These are phyloP conservation scores for Ceratobasidium sp. DNA, from an alignment of 1,284 basidiomycete species.

Conservation along the genomic window DNA sequence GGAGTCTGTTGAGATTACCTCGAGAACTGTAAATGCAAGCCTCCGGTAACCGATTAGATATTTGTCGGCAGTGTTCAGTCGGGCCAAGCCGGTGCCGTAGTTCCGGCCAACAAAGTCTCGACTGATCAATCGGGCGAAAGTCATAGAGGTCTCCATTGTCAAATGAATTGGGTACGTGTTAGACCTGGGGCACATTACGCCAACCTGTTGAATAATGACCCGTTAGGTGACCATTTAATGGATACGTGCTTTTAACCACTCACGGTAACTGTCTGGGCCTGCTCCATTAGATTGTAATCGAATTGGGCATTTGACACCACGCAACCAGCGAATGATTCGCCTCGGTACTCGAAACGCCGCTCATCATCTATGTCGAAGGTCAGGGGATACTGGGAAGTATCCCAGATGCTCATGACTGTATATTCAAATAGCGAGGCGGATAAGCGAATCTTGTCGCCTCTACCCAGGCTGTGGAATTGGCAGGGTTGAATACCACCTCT, in stretches of 20 bases:
- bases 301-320: background rate
- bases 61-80: background rate
- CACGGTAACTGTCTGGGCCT: slow-evolving; percentile 13
- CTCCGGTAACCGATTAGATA: slow-evolving; percentile 8
- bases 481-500: background rate
- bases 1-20: slow-evolving; percentile 29
- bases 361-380: background rate
- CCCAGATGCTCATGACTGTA: slow-evolving; percentile 33
- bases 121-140: slow-evolving; percentile 4
- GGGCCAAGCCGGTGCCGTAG: slow-evolving; percentile 7
- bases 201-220: slow-evolving; percentile 1
- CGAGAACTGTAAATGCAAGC: slow-evolving; percentile 9
- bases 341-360: slow-evolving; percentile 16
- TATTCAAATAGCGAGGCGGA: slow-evolving; percentile 32
- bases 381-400: background rate
- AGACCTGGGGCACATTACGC: slow-evolving; percentile 12
- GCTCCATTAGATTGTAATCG: slow-evolving; percentile 24
- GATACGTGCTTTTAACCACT: background rate
- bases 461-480: slow-evolving; percentile 20
- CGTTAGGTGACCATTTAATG: background rate
- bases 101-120: slow-evolving; percentile 33
- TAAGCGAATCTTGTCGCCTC: slow-evolving; percentile 19
- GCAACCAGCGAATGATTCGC: slow-evolving; percentile 10
- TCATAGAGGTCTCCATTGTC: slow-evolving; percentile 14
- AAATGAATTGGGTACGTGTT: slow-evolving; percentile 3